phyloP scores from a whole-genome alignment of 2,329 filamentous ascomycete genomes.

The Talaromyces sp. region DNA sequence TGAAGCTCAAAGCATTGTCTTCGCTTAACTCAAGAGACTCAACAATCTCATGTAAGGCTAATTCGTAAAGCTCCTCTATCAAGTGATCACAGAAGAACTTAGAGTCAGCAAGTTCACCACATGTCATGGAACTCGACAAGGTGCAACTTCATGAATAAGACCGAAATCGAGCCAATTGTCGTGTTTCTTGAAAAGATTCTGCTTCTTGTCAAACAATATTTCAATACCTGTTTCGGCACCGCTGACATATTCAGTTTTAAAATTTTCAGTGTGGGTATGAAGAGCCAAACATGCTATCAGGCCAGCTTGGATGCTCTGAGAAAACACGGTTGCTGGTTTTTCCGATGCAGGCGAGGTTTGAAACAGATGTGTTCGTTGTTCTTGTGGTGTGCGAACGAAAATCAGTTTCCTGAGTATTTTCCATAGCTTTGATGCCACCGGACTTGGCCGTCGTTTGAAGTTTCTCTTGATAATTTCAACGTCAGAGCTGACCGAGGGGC shows the following conservation, averaged over 20 bases:
- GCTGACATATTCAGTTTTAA: not conserved
- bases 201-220: not conserved
- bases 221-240: not conserved
- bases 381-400: not conserved
- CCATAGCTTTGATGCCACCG: not conserved
- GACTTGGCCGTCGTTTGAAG: not conserved
- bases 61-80: not conserved
- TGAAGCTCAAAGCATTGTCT: not conserved
- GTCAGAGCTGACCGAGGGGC: too few relatives aligned
- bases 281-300: not conserved
- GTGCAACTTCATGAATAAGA: not conserved
- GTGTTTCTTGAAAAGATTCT: not conserved
- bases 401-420: not conserved
- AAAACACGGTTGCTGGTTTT: not conserved
- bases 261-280: not conserved
- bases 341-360: not conserved
- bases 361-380: not conserved
- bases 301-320: not conserved
- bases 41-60: not conserved
- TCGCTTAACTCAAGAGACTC: not conserved
- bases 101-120: too few relatives aligned
- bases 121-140: not conserved
- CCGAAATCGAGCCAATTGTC: slow-evolving; percentile 6
- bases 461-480: not conserved
- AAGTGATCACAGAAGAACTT: not conserved